Conservation (phyloP, 208 protist species). For the Strigomonas culicis region DNA sequence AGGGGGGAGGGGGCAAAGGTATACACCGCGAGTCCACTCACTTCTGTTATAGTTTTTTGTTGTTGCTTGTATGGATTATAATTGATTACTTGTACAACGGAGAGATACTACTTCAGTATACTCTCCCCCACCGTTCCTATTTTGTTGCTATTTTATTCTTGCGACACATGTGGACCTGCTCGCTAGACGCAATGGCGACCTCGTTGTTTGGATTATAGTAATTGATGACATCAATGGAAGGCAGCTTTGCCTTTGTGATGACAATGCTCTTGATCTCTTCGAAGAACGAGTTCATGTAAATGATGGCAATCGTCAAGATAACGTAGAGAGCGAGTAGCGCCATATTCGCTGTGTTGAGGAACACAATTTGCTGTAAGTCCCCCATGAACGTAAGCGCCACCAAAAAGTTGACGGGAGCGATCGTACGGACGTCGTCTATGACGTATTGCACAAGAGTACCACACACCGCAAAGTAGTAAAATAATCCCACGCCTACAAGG, state of each 20-base stretch:
- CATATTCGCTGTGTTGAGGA: background rate
- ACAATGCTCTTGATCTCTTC: background rate
- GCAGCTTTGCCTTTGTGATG: background rate
- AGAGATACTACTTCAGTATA: constrained; percentile 6
- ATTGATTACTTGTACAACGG: too few relatives aligned
- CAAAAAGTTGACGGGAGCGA: too few relatives aligned
- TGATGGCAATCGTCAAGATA: background rate
- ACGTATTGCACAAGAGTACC: too few relatives aligned
- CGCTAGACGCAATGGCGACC: background rate
- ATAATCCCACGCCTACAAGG: too few relatives aligned
- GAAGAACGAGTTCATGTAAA: background rate
- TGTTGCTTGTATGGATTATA: too few relatives aligned
- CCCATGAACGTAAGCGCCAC: too few relatives aligned
- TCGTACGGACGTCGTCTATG: too few relatives aligned
- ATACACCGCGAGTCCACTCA: too few relatives aligned
- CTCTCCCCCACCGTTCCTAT: background rate
- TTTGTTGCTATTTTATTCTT: background rate
- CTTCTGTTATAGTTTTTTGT: too few relatives aligned
- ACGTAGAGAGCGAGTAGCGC: background rate
- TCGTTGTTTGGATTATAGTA: background rate
- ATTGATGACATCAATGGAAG: background rate
- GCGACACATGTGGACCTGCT: background rate
- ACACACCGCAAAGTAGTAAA: too few relatives aligned
- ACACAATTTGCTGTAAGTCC: too few relatives aligned
- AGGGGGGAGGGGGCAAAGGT: too few relatives aligned